Evolutionary conservation across 139 green algal genomes (phyloP), one percentile per base, ranked within the genome.

Genomic region (Asterochloris sp.): DNA sequence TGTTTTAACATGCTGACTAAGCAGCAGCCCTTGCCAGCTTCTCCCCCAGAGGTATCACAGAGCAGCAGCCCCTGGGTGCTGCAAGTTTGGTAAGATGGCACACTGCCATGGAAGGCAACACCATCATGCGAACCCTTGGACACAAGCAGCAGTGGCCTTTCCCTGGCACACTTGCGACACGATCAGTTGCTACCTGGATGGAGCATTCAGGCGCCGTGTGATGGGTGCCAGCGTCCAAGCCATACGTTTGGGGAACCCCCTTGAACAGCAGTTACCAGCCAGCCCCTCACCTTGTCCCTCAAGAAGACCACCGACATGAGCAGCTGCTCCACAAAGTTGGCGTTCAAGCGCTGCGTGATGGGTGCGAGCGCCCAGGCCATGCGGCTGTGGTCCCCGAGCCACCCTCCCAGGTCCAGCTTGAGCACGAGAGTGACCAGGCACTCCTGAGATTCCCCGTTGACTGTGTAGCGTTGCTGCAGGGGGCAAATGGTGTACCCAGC

Each of bases 371-470:
- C 21, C 67, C 78, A 76, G 38, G 69, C 71, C 71, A 79, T 73
- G 19, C 80, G 61, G 71, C 61, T 75, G 63, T 67, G 28, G 19
- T 80, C 76, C 26, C 60, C 67, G 6, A 91, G 81, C 80, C 80
- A 87, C 17, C 88, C 88, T 12, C 88, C 88, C 38, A 91, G 77
- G 77, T 91, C 88, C 11, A 88, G 73, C 78, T 92, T 92, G 15
- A 92, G 76, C 73, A 92, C 88, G 60, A 89, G 73, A 1, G 88
- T 92, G 17, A 92, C 87, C 77, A 91, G 80, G 83, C 84, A 90
- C 81, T 92, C 88, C 19, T 83, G 79, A 61, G 80, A 83, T 16
- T 75, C 76, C 21, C 82, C 82, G 47, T 28, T 61, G 71, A 64
- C 62, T 62, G 68, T 17, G 71, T 76, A 83, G 63, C 81, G n/a